phyloP scores from a whole-genome alignment of 176 grass and related monocot species.

The Alloteropsis semialata region DNA sequence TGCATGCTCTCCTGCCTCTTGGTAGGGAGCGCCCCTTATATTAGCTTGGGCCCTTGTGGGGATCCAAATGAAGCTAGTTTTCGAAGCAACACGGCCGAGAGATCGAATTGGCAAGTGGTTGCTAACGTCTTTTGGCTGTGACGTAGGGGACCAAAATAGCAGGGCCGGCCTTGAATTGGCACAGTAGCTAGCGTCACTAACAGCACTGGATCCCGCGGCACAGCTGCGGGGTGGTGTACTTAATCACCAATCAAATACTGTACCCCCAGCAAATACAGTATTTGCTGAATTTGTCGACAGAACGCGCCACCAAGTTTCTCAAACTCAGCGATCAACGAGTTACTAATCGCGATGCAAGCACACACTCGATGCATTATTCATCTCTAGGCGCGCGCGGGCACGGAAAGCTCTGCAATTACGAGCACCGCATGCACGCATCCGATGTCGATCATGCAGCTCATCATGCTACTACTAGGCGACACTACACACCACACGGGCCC shows the following conservation, averaged over 20 bases:
- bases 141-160: background rate
- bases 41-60: no score
- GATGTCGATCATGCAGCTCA: background rate
- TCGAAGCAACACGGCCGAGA: background rate
- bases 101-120: background rate
- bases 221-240: background rate
- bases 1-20: slow-evolving; percentile 24
- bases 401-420: slow-evolving; percentile 31
- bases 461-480: background rate
- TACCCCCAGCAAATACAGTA: no score
- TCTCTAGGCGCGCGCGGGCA: slow-evolving; percentile 24
- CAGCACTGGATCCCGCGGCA: background rate
- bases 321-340: background rate
- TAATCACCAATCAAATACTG: background rate
- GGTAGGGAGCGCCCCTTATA: background rate
- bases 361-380: slow-evolving; percentile 17
- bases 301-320: slow-evolving; percentile 18
- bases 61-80: background rate
- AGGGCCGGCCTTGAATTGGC: background rate
- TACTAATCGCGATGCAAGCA: background rate
- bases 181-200: no score
- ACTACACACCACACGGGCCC: background rate
- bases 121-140: background rate
- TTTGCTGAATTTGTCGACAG: no score
- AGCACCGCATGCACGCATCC: background rate